phyloP scores from a whole-genome alignment of 345 rosid genomes.

The Geranium brycei region DNA sequence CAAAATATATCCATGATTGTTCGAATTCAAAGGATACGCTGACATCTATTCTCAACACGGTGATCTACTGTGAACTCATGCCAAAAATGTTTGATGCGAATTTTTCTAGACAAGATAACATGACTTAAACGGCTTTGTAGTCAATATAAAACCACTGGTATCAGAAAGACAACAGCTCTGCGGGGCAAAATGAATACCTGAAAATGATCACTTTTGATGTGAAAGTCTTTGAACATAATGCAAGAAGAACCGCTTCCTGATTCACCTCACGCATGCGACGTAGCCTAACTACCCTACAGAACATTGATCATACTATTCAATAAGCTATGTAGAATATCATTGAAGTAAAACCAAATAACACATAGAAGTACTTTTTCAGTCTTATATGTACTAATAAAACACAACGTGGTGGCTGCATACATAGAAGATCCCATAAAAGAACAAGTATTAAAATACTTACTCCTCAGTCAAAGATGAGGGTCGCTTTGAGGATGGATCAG shows the following conservation, averaged over 20 bases:
- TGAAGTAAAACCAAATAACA: neutral
- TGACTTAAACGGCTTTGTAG: neutral
- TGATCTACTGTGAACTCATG: neutral
- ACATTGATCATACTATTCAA: slow-evolving; percentile 6
- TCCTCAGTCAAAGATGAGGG: slow-evolving; percentile 82
- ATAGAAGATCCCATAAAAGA: neutral
- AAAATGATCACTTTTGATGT: slow-evolving; percentile 73
- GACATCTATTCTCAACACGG: neutral
- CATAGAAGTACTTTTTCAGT: neutral
- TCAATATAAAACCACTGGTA: neutral
- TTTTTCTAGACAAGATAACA: neutral
- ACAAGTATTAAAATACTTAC: slow-evolving; percentile 25
- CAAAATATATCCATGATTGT: neutral
- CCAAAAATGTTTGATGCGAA: neutral
- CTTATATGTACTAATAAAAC: neutral
- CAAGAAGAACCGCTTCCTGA: slow-evolving; percentile 89
- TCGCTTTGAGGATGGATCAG: slow-evolving; percentile 88
- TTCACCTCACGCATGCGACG: slow-evolving; percentile 82
- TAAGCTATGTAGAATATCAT: neutral
- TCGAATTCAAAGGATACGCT: neutral
- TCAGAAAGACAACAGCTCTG: neutral
- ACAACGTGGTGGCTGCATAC: neutral
- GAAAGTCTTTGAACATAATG: slow-evolving; percentile 83
- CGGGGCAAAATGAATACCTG: slow-evolving; percentile 35
- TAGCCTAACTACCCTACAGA: slow-evolving; percentile 75